Conservation (phyloP, 2,329 filamentous ascomycete genomes). For the Aspergillaceae sp. region DNA sequence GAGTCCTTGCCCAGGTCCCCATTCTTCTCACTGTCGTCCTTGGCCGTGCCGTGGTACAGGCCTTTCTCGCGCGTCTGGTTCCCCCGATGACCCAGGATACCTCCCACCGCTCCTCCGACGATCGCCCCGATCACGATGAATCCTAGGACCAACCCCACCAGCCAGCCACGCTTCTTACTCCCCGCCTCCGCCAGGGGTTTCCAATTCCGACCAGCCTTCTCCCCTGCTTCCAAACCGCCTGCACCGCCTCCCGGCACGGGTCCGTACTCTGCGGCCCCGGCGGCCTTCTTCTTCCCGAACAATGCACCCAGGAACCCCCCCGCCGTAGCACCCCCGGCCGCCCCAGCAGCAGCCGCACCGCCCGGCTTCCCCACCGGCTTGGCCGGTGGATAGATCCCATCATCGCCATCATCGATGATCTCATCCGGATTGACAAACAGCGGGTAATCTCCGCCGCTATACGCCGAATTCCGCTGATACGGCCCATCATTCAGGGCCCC, state of each 20-base stretch:
- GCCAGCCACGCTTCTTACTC: constrained; percentile 61
- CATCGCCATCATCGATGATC: constrained; percentile 81
- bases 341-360: constrained; percentile 34
- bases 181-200: constrained; percentile 47
- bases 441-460: constrained; percentile 44
- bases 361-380: constrained; percentile 10
- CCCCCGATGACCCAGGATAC: constrained; percentile 52
- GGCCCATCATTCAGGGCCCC: constrained; percentile 52
- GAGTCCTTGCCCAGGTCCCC: constrained; percentile 68
- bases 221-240: constrained; percentile 28
- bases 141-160: constrained; percentile 57
- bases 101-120: constrained; percentile 65
- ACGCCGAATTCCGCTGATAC: constrained; percentile 52
- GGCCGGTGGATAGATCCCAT: constrained; percentile 56
- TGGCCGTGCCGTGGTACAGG: constrained; percentile 42
- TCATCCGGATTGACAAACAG: constrained; percentile 63
- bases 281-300: constrained; percentile 32
- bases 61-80: constrained; percentile 17
- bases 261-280: constrained; percentile 43
- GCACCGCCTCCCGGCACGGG: constrained; percentile 37
- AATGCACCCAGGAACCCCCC: constrained; percentile 39
- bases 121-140: constrained; percentile 62
- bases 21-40: constrained; percentile 52
- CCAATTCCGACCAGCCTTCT: constrained; percentile 58
- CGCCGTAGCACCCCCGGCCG: constrained; percentile 37